Percentiles rank a stretch among this genome's conserved stretches.
phyloP scores from a whole-genome alignment of 129 eudicot genomes.

The Helianthus annuus region HanXRQr2.0-SUNRISE NC_035435.2:169162020-169162519 shows the following conservation, averaged over 20 bases:
- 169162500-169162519: conserved; percentile 14
- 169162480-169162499: conserved; percentile 21
- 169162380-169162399: conserved; percentile 68
- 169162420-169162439: neutral
- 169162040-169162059: neutral
- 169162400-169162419: conserved; percentile 81
- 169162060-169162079: neutral
- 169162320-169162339: conserved; percentile 80
- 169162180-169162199: conserved; percentile 63
- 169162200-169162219: conserved; percentile 69
- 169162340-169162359: conserved; percentile 95
- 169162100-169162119: neutral
- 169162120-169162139: neutral
- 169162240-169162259: conserved; percentile 96
- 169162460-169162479: neutral
- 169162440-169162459: neutral
- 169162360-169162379: conserved; percentile 97
- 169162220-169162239: conserved; percentile 86
- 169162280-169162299: conserved; percentile 67
- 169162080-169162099: neutral
- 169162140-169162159: conserved; percentile 37
- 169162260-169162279: conserved; percentile 89
- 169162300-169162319: conserved; percentile 57
- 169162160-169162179: conserved; percentile 71
- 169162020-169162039: neutral